These are phyloP conservation scores for Penicillium parvum DNA, from an alignment of 495 filamentous ascomycete genomes.

Conservation along the genomic window DNA sequence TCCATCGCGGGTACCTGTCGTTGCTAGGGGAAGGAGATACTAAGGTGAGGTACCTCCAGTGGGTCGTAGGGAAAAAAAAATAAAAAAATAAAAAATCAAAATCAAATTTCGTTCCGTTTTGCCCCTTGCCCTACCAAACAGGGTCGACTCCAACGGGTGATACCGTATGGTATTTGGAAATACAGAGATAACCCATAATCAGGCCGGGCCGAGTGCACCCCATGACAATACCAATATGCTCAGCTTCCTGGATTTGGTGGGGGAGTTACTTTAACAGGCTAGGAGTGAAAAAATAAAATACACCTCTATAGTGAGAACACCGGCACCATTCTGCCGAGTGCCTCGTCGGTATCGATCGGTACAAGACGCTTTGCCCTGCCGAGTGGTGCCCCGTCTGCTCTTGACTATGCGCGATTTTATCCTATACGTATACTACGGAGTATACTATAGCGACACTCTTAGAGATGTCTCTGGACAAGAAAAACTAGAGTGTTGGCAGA, in stretches of 20 bases:
- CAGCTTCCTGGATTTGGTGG: no score
- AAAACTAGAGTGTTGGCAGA: no score
- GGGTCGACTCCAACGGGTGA: conserved; percentile 3
- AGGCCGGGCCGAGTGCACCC: no score
- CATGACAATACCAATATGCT: no score
- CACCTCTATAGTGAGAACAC: no score
- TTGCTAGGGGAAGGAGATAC: conserved; percentile 4
- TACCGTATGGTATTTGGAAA: not conserved
- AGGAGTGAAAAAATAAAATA: conserved; percentile 1
- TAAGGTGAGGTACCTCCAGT: not conserved
- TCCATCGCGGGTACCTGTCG: not conserved
- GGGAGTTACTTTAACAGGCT: not conserved
- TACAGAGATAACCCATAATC: no score
- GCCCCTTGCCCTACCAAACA: conserved; percentile 10
- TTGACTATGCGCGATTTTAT: conserved; percentile 34
- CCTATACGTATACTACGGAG: no score
- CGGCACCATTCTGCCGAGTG: conserved; percentile 20
- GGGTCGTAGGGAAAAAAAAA: no score
- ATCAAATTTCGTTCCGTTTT: conserved; percentile 8
- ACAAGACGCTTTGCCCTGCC: conserved; percentile 11
- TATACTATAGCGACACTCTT: no score
- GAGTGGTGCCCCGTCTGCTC: conserved; percentile 15
- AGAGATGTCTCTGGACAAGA: no score
- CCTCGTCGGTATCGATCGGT: conserved; percentile 8
- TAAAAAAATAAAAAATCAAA: not conserved